phyloP scores from a whole-genome alignment of 1,284 basidiomycete species.

The Ganoderma boninense region DNA sequence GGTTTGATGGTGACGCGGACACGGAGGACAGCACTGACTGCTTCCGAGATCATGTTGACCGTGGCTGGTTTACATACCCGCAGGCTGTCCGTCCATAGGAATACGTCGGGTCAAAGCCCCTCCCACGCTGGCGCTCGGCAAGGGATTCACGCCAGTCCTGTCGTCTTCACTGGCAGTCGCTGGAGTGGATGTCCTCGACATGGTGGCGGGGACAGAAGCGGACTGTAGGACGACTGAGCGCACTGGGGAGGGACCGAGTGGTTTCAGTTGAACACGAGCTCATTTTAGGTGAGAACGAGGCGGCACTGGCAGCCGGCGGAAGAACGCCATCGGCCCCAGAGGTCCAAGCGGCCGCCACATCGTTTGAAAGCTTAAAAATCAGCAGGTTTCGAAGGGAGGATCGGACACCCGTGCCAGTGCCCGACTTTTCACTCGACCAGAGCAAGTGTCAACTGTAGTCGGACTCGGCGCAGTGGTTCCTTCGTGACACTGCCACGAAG shows the following conservation, averaged over 20 bases:
- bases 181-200: slow-evolving; percentile 16
- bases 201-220: slow-evolving; percentile 9
- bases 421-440: too few relatives aligned
- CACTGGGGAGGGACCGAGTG: background rate
- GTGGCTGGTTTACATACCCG: background rate
- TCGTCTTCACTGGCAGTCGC: slow-evolving; percentile 31
- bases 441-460: too few relatives aligned
- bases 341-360: background rate
- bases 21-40: too few relatives aligned
- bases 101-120: slow-evolving; percentile 41
- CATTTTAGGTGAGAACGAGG: background rate
- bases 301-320: background rate
- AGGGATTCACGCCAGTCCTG: slow-evolving; percentile 23
- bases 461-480: too few relatives aligned
- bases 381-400: background rate
- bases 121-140: slow-evolving; percentile 33
- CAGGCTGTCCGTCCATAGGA: slow-evolving; percentile 16
- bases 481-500: too few relatives aligned
- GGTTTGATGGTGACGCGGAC: too few relatives aligned
- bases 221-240: background rate
- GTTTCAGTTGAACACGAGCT: background rate
- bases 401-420: background rate
- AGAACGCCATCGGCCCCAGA: background rate
- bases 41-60: too few relatives aligned
- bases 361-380: background rate